Base-by-base conservation (phyloP, 345 rosid species). In the Viola odorata region DNA sequence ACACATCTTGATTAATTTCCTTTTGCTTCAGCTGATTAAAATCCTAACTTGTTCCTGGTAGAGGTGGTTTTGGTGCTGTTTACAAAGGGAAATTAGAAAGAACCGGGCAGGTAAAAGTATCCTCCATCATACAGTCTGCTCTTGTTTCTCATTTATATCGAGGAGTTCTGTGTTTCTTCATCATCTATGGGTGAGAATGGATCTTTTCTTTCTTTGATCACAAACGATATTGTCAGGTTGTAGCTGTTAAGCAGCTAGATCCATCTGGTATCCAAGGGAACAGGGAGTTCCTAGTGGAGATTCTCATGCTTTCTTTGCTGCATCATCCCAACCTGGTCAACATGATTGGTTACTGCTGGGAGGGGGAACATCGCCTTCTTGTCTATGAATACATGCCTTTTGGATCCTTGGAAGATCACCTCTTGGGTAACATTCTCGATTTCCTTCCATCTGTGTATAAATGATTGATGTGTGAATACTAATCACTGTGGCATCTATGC, bases 61-160 rank as follows among this genome's bases (percentile, higher is more conserved):
- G 67, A 65, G 95, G 98, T 38, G 98, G 98, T 52, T 91, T 91
- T 41, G 96, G 96, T 32, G 59, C 67, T 49, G 98, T 91, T 23
- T 86, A 51, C 58, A 81, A 53, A 80, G 96, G 98, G 41, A 41
- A 41, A 37, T 38, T 91, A 55, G 64, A 60, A 51, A 3, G 37
- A 38, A 78, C 66, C 40, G 82, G 81, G 62, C 81, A 89, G 91
- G 95, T 91, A 78, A 69, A 23, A 23, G 32, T 23, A 23, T 23
- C 32, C 32, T 23, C 32, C 39, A 53, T 47, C 13, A 6, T 11
- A 47, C 11, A 9, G 5, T 10, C 50, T 11, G 13, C 50, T 4
- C 5, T 7, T 47, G 5, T 10, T 47, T 47, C 13, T 47, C 50
- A 12, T 47, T 47, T n/a, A 0, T 4, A 10, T 1, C 50, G 10